Evolutionary conservation across 2,329 filamentous ascomycete species (phyloP).

Genomic region (Fonsecaea erecta): DNA sequence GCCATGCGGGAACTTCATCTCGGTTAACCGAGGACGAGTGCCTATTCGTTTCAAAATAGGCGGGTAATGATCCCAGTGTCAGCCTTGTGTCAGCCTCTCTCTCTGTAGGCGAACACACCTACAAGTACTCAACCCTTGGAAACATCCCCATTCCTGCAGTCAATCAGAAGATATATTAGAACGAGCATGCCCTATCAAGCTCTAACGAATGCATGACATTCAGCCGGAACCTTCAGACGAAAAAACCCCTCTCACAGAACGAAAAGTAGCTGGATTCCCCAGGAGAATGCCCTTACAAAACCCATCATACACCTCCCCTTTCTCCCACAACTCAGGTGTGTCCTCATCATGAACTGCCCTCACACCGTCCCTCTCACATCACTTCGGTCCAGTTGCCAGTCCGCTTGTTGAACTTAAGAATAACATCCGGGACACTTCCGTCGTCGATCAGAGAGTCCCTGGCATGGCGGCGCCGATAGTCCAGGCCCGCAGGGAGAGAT

Average conservation of each 20-base stretch:
- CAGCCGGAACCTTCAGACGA: neutral
- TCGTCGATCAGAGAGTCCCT: conserved; percentile 17
- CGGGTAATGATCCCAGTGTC: too few relatives aligned
- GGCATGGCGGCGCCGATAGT: conserved; percentile 2
- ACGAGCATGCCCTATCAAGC: neutral
- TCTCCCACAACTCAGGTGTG: too few relatives aligned
- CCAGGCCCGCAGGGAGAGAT: conserved; percentile 9
- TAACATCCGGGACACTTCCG: neutral
- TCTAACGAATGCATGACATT: neutral
- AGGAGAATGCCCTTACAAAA: neutral
- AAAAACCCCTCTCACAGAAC: neutral
- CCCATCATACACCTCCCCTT: neutral
- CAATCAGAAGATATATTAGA: conserved; percentile 14
- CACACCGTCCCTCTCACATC: neutral
- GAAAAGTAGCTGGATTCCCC: neutral
- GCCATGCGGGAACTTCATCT: neutral
- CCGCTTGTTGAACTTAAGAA: neutral
- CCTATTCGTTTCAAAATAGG: too few relatives aligned
- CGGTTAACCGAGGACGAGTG: neutral
- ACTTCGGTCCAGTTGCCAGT: neutral
- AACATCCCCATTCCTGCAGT: conserved; percentile 7
- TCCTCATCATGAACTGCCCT: neutral
- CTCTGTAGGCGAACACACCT: too few relatives aligned
- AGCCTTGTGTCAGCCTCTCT: too few relatives aligned
- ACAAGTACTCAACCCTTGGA: too few relatives aligned